Percentiles rank a stretch among this genome's conserved stretches.
phyloP scores from a whole-genome alignment of 202 grass and related monocot genomes.

The Zoysia matrella region DNA sequence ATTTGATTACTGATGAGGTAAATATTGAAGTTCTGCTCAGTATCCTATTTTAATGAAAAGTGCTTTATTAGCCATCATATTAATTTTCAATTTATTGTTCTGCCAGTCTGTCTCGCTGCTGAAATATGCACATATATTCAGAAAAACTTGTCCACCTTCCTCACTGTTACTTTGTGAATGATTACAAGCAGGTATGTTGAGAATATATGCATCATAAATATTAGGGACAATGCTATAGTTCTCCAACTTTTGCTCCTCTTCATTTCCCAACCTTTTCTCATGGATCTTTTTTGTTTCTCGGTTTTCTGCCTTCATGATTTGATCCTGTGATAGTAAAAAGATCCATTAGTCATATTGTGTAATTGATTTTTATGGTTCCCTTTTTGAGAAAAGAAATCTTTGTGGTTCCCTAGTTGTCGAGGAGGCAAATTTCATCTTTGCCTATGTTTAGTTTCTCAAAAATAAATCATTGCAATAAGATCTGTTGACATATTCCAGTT shows the following conservation, averaged over 20 bases:
- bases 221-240: too few species aligned
- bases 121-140: slow-evolving; percentile 73
- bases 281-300: slow-evolving; percentile 25
- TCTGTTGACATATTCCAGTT: not conserved
- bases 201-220: too few species aligned
- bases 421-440: too few species aligned
- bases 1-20: slow-evolving; percentile 87
- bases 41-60: slow-evolving; percentile 19
- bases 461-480: not conserved
- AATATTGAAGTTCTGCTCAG: slow-evolving; percentile 15
- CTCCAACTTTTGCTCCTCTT: not conserved
- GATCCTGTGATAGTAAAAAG: too few species aligned
- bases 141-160: slow-evolving; percentile 88
- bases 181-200: slow-evolving; percentile 64
- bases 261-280: not conserved
- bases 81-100: slow-evolving; percentile 7
- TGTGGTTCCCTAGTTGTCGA: too few species aligned
- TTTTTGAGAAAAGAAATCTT: too few species aligned
- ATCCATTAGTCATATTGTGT: too few species aligned
- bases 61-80: slow-evolving; percentile 20
- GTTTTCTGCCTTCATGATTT: slow-evolving; percentile 24
- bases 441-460: not conserved
- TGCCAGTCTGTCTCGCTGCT: slow-evolving; percentile 82
- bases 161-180: slow-evolving; percentile 50
- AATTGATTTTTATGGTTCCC: too few species aligned